phyloP scores from a whole-genome alignment of 495 filamentous ascomycete species.

The Penicillium cosmopolitanum region DNA sequence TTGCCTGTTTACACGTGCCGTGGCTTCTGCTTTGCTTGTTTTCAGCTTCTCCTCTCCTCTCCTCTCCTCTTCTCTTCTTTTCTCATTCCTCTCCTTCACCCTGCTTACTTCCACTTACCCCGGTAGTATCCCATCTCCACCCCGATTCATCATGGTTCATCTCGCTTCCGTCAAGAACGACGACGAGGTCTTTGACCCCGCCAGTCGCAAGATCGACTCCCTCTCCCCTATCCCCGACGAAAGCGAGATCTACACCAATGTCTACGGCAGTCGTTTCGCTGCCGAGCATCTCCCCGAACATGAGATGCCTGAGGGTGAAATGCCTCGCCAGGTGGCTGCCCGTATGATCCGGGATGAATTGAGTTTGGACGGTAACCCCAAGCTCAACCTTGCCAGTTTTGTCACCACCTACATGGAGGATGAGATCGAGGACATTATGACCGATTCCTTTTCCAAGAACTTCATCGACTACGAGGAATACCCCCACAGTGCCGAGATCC shows the following conservation, averaged over 20 bases:
- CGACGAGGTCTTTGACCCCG: slow-evolving; percentile 25
- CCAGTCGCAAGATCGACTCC: slow-evolving; percentile 31
- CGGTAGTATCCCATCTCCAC: background rate
- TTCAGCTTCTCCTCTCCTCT: background rate
- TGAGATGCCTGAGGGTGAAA: slow-evolving; percentile 88
- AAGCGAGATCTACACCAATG: slow-evolving; percentile 68
- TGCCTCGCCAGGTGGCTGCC: slow-evolving; percentile 89
- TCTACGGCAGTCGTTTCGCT: slow-evolving; percentile 85
- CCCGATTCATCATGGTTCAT: slow-evolving; percentile 39
- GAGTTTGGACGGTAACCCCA: slow-evolving; percentile 85
- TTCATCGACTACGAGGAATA: slow-evolving; percentile 96
- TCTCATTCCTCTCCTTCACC: slow-evolving; percentile 1
- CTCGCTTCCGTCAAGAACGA: slow-evolving; percentile 42
- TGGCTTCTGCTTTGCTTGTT: background rate
- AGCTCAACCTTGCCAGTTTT: slow-evolving; percentile 62
- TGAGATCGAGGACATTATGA: slow-evolving; percentile 89
- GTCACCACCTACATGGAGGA: slow-evolving; percentile 60
- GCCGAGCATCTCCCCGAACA: slow-evolving; percentile 74
- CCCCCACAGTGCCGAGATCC: slow-evolving; percentile 85
- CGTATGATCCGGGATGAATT: slow-evolving; percentile 95
- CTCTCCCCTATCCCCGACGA: slow-evolving; percentile 44
- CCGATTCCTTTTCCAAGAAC: slow-evolving; percentile 86
- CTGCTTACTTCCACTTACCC: background rate
- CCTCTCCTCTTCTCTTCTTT: background rate
- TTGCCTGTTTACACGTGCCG: slow-evolving; percentile 1